Evolutionary conservation across 2,329 filamentous ascomycete species (phyloP), one percentile per base, ranked within the genome.

Genomic region (Pseudogymnoascus sp.): DNA sequence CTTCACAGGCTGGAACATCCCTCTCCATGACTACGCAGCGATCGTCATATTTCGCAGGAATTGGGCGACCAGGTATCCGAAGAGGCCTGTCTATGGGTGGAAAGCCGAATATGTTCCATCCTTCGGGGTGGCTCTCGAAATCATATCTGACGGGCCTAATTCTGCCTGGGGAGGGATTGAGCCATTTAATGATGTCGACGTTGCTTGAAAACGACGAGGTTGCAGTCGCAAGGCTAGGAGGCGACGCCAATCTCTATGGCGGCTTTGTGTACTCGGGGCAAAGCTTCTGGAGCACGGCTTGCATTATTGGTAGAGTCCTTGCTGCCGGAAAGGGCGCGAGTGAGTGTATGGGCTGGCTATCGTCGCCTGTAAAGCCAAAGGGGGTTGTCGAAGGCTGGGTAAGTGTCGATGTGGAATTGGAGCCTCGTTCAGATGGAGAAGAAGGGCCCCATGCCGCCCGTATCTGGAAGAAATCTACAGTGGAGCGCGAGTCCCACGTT

Each of bases 321-420:
- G 85, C 85, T 31, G 85, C 85, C 28, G 82, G 83, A 6, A 80
- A 80, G 61, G 85, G 84, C 2, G 81, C 85, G 14, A 80, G 80
- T 0, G 86, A 88, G 70, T 86, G 86, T 70, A 85, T 88, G 83
- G 86, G 86, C 60, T 88, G 86, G 86, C 78, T 89, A 61, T 87
- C 84, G 9, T 86, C 82, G 31, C 81, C 85, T 61, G 78, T 88
- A 16, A 69, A 80, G 1, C 85, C 85, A 0, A 71, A 76, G 11
- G 81, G 79, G 0, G 68, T 81, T 14, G 74, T 73, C 5, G 81
- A 85, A 55, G 83, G 84, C 8, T 87, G 85, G 83, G 72, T 86
- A 16, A 81, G 84, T 63, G 79, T 88, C 55, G 80, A 83, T 21
- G 80, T 80, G 12, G 79, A 84, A 60, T 77, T 83, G 60, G 76